Evolutionary conservation across 2,329 filamentous ascomycete species (phyloP), one percentile per base, ranked within the genome.

Genomic region (Ascochyta rabiei): DNA sequence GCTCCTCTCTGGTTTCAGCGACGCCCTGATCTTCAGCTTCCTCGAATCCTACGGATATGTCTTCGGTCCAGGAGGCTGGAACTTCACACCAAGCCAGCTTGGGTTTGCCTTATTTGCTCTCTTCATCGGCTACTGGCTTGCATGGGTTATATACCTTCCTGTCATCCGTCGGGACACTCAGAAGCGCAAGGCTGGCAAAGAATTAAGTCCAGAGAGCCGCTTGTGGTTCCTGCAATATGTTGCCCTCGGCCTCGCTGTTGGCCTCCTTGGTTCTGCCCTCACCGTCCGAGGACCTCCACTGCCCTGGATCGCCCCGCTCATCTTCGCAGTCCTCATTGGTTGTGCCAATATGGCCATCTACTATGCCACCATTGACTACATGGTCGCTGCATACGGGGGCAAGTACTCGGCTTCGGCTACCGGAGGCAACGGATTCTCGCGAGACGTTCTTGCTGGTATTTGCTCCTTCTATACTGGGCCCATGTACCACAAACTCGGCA

Each of bases 361-460:
- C 75, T 89, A 89, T 83, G 86, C 87, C 0, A 90, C 88, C 0
- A 89, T 90, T 56, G 87, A 91, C 71, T 91, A 91, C 77, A 90
- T 91, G 86, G 83, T 90, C 13, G 86, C 86, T 37, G 85, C 87
- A 0, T 89, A 91, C 61, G 89, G 89, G 0, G 85, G 85, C 0
- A 62, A 58, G 35, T 91, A 89, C 71, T 84, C 87, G 5, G 89
- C 89, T 1, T 90, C 88, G 0, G 89, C 89, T 0, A 91, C 89
- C 0, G 89, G 89, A 37, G 89, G 89, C 13, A 91, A 92, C 58
- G 89, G 88, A 1, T 91, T 89, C 78, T 81, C 87, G 1, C 81
- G 89, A 60, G 89, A 92, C 68, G 86, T 91, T 69, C 77, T 91
- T 0, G 89, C 89, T 2, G 89, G 89, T 70, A 79, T 90, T 4